phyloP scores from a whole-genome alignment of 495 filamentous ascomycete species.

The Podospora fimiseda region DNA sequence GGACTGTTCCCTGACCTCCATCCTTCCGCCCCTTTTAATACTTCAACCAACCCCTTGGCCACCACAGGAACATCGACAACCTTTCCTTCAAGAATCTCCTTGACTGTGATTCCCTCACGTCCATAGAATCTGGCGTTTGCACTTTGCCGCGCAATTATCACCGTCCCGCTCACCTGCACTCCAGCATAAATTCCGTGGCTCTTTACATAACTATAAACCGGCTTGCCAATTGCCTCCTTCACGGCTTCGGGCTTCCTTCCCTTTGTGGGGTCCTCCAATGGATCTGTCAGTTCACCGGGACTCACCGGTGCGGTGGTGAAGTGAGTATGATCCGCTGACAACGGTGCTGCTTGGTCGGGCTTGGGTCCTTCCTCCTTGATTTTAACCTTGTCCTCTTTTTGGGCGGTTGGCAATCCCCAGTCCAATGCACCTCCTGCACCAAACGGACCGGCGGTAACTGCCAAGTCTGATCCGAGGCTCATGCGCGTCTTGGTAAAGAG shows the following conservation, averaged over 20 bases:
- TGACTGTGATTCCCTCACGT: constrained; percentile 48
- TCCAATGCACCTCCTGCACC: constrained; percentile 66
- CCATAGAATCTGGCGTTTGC: constrained; percentile 76
- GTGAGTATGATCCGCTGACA: constrained; percentile 17
- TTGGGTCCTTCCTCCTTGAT: constrained; percentile 11
- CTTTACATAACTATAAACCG: constrained; percentile 78
- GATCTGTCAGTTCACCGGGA: constrained; percentile 5
- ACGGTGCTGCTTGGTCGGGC: background rate
- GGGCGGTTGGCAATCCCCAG: constrained; percentile 20
- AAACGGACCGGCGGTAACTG: constrained; percentile 66
- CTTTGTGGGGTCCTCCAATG: constrained; percentile 7
- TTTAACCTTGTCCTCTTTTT: constrained; percentile 7
- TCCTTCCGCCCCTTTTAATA: constrained; percentile 23
- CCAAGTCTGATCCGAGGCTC: constrained; percentile 69
- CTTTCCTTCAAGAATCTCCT: constrained; percentile 63
- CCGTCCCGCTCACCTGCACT: constrained; percentile 69
- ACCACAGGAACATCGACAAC: constrained; percentile 30
- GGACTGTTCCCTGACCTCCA: constrained; percentile 13
- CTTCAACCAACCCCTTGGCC: constrained; percentile 18
- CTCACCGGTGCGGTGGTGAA: constrained; percentile 10
- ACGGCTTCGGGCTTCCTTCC: constrained; percentile 22
- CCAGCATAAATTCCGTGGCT: constrained; percentile 73
- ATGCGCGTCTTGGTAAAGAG: constrained; percentile 67
- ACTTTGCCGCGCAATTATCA: constrained; percentile 71
- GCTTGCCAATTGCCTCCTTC: constrained; percentile 33